Conservation (phyloP, 2,329 filamentous ascomycete genomes). For the Beauveria pseudobassiana region DNA sequence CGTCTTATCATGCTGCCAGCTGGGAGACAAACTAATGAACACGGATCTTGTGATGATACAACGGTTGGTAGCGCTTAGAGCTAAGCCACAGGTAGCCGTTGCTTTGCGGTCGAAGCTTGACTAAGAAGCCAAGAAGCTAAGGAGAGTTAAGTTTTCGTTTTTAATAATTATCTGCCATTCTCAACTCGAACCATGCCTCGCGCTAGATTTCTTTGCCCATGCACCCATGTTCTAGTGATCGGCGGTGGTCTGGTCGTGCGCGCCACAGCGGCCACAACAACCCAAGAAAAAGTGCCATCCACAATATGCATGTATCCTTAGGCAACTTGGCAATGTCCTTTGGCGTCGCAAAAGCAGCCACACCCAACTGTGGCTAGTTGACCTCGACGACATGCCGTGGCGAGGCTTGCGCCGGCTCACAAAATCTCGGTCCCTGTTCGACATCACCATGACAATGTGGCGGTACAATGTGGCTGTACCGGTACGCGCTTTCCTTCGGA, state of each 20-base stretch:
- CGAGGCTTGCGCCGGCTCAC: neutral
- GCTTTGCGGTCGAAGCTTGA: neutral
- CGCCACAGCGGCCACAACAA: neutral
- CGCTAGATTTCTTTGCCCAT: neutral
- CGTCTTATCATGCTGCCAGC: neutral
- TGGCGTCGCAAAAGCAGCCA: neutral
- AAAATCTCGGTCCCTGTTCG: neutral
- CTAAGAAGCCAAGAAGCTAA: neutral
- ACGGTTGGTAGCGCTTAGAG: neutral
- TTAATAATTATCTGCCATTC: neutral
- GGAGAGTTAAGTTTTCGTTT: neutral
- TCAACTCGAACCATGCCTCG: neutral
- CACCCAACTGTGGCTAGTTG: conserved; percentile 1
- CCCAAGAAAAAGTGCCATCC: neutral
- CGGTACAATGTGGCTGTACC: neutral
- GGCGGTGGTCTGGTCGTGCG: neutral
- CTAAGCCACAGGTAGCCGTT: no score
- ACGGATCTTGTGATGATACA: neutral
- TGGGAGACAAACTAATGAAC: neutral
- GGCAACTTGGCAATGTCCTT: neutral
- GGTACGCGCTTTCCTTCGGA: neutral
- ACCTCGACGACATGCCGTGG: neutral
- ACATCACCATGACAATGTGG: neutral
- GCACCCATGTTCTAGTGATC: neutral
- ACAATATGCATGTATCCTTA: neutral